Evolutionary conservation across 2,329 filamentous ascomycete genomes (phyloP), one percentile per base, ranked within the genome.

Genomic region (Neofusicoccum cordaticola): DNA sequence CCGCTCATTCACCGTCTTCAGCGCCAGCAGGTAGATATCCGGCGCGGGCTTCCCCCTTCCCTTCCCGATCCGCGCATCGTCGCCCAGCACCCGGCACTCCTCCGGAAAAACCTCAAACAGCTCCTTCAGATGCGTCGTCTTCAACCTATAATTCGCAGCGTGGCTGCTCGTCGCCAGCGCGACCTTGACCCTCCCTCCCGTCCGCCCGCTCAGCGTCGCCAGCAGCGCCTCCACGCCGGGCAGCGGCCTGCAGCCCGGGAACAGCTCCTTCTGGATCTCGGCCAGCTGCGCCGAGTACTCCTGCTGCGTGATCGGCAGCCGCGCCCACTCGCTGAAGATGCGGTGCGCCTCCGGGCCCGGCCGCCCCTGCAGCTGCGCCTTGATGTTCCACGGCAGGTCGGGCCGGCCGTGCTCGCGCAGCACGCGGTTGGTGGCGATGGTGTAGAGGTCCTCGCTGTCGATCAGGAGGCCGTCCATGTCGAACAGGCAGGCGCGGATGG

Each of bases 401-500:
- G 91, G 90, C 57, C 87, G 87, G 71, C 84, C 85, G 77, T 95
- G 92, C 73, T 90, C 88, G 64, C 84, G 82, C 44, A 99, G 88
- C 42, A 98, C 85, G 27, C 87, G 82, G 79, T 99, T 97, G 67
- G 93, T 90, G 78, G 91, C 90, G 31, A 86, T 75, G 0, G 92
- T 95, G 82, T 98, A 98, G 65, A 87, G 82, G 74, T 98, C 95
- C 82, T 98, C 95, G 39, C 91, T 93, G 79, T 98, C 89, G 74
- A 99, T 90, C 19, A 99, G 86, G 41, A 99, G 89, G 66, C 95
- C 95, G 78, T 99, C 95, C 93, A 98, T 97, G 82, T 99, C 95
- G 77, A 99, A 98, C 69, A 99, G 88, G 78, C 93, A 97, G 70
- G 94, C 95, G 70, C 93, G 86, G 66, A 98, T 84, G 52, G 63